A percentile compares a stretch with the other conserved stretches of the same genome.
Conservation (phyloP, 768 basidiomycete species). For the Mycena epipterygia region DNA sequence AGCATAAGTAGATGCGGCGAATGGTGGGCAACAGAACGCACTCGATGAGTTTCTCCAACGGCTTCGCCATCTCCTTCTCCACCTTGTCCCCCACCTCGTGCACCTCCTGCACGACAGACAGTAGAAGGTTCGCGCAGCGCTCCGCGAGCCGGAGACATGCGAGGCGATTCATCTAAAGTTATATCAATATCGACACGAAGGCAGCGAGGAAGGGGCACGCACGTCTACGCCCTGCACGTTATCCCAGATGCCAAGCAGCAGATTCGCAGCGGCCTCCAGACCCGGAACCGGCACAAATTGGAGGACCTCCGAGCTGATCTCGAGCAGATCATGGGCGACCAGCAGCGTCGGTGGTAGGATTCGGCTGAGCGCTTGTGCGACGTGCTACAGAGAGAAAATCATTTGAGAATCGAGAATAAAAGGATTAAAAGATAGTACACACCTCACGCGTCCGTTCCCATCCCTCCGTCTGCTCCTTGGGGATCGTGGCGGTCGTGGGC, state of each 20-base stretch:
- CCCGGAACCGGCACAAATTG: conserved; percentile 66
- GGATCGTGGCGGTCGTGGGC: conserved; percentile 27
- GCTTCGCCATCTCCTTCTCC: conserved; percentile 57
- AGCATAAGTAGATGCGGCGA: not conserved
- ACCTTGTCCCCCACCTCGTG: conserved; percentile 59
- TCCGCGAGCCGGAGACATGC: conserved; percentile 73
- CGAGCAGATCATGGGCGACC: conserved; percentile 52
- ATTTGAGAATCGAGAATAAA: not conserved
- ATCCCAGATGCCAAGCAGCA: conserved; percentile 70
- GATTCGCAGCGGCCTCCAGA: conserved; percentile 59
- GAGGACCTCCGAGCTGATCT: conserved; percentile 51
- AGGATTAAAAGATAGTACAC: conserved; percentile 24
- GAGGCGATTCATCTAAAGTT: conserved; percentile 68
- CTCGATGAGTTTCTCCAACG: conserved; percentile 62
- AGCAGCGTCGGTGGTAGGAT: conserved; percentile 50
- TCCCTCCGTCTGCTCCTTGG: conserved; percentile 49
- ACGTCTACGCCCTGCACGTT: conserved; percentile 69
- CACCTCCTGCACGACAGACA: conserved; percentile 68
- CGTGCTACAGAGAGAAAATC: conserved; percentile 38
- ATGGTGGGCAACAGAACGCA: conserved; percentile 34
- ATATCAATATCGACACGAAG: not conserved
- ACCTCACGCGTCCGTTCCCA: conserved; percentile 50
- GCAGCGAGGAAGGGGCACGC: conserved; percentile 41
- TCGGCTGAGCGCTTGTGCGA: conserved; percentile 47
- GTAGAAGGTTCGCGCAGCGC: conserved; percentile 71